Evolutionary conservation across 306 rosid species (phyloP), one percentile per base, ranked within the genome.

Genomic region (Pachyrhizus erosus): DNA sequence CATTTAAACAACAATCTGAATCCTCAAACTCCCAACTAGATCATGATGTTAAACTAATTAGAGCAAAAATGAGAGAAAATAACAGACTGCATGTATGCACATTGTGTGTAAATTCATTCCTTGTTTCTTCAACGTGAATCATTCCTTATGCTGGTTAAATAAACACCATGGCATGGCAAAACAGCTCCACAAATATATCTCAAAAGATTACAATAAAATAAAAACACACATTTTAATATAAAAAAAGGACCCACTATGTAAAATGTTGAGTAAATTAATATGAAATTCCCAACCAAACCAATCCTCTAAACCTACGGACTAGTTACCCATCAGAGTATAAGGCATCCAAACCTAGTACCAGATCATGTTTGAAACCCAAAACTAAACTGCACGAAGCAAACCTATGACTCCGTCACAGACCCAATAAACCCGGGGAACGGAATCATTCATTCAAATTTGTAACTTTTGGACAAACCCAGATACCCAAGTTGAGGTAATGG

Each of bases 151-250:
- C 26, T 27, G 65, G 52, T 45, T 12, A 23, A 33, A 48, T 17
- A 34, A 73, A 13, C 64, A 73, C 27, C 64, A 46, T 1, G 24
- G 29, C 79, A 61, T 34, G 52, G 65, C 79, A 81, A 24, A 51
- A 37, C 48, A 62, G 42, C 27, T 62, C 11, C 40, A 29, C 42
- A 29, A 8, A 29, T 62, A 11, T 17, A n/a, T n/a, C 46, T 7
- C 70, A 33, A 5, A 27, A 17, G 45, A 29, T 13, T 33, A 65
- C 33, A 27, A 33, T 7, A 65, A 64, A 33, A 31, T 15, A 31
- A 62, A 64, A 64, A n/a, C 45, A 65, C 17, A 8, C 26, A 65
- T 27, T 62, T 3, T 61, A 60, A 26, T 10, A 5, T 12, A 61
- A 6, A 26, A 61, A 61, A 61, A 61, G n/a, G n/a, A 58, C 68